Percentiles rank a stretch among this genome's conserved stretches.
Conservation (phyloP, 208 protist genomes). For the Leishmania turanica region DNA sequence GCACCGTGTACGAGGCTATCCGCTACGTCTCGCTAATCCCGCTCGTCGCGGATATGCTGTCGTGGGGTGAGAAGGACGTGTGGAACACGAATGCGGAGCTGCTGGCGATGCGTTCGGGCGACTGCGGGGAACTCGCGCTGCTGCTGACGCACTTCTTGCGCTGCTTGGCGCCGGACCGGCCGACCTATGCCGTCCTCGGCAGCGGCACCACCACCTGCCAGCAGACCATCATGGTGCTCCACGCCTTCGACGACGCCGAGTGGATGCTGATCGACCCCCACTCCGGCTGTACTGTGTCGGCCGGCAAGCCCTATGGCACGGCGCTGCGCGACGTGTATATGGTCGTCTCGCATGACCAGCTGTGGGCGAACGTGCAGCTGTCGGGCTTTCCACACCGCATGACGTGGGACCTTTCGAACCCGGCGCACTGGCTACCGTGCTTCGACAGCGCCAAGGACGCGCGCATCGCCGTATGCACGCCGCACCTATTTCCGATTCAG, state of each 20-base stretch:
- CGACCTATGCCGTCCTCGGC: conserved; percentile 68
- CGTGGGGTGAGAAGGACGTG: conserved; percentile 61
- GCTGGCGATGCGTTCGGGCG: conserved; percentile 56
- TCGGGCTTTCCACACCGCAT: conserved; percentile 79
- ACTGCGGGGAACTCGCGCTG: conserved; percentile 82
- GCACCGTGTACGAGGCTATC: conserved; percentile 70
- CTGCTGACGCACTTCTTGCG: conserved; percentile 80
- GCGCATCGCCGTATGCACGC: conserved; percentile 37
- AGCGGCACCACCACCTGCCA: conserved; percentile 55
- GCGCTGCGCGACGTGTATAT: conserved; percentile 70
- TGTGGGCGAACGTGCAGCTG: conserved; percentile 84
- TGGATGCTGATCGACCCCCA: conserved; percentile 76
- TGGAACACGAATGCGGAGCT: conserved; percentile 84
- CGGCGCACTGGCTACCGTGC: conserved; percentile 70
- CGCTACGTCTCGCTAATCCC: conserved; percentile 77
- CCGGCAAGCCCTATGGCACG: conserved; percentile 54
- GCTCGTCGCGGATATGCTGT: conserved; percentile 64
- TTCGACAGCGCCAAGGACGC: conserved; percentile 48
- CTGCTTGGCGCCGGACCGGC: conserved; percentile 50
- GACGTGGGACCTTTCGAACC: conserved; percentile 69
- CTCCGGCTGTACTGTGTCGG: conserved; percentile 45
- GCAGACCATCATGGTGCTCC: conserved; percentile 71
- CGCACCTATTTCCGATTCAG: conserved; percentile 63
- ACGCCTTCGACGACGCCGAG: conserved; percentile 52
- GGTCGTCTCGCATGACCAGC: conserved; percentile 78